Conservation (phyloP, 108 stramenopile genomes). For the Fistulifera solaris region DNA sequence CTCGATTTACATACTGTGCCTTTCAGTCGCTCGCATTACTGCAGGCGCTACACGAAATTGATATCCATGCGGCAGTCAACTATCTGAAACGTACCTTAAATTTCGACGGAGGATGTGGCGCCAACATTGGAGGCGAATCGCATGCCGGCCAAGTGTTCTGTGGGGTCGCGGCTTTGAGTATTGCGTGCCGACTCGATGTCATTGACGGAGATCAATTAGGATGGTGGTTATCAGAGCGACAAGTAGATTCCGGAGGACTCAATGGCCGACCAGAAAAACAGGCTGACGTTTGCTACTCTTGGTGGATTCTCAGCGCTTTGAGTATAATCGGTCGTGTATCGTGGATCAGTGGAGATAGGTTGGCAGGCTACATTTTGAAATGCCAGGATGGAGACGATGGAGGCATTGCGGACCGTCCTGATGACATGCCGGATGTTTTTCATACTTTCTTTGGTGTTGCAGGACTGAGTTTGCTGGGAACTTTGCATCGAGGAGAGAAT, state of each 20-base stretch:
- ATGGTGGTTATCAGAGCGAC: constrained; percentile 99
- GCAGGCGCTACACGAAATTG: constrained; percentile 44
- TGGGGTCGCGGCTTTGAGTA: constrained; percentile 93
- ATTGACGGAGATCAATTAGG: constrained; percentile 64
- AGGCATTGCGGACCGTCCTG: constrained; percentile 95
- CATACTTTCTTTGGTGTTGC: constrained; percentile 98
- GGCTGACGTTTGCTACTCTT: constrained; percentile 98
- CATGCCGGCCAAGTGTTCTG: constrained; percentile 98
- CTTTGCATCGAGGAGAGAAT: constrained; percentile 28
- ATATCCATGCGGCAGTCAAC: constrained; percentile 57
- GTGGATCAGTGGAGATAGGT: constrained; percentile 78
- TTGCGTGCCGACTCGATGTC: constrained; percentile 71
- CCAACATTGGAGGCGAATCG: constrained; percentile 88
- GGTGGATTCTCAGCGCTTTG: constrained; percentile 94
- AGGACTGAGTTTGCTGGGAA: constrained; percentile 82
- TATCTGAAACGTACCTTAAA: constrained; percentile 85
- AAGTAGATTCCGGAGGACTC: constrained; percentile 94
- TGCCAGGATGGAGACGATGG: constrained; percentile 98
- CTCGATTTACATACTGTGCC: constrained; percentile 97
- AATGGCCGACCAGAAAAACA: constrained; percentile 99
- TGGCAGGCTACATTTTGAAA: constrained; percentile 85
- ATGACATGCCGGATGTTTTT: constrained; percentile 93
- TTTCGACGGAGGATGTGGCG: constrained; percentile 97
- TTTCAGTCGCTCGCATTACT: constrained; percentile 77
- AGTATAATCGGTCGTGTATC: constrained; percentile 87